phyloP scores from a whole-genome alignment of 1,284 basidiomycete species.

The Schizophyllum commune region DNA sequence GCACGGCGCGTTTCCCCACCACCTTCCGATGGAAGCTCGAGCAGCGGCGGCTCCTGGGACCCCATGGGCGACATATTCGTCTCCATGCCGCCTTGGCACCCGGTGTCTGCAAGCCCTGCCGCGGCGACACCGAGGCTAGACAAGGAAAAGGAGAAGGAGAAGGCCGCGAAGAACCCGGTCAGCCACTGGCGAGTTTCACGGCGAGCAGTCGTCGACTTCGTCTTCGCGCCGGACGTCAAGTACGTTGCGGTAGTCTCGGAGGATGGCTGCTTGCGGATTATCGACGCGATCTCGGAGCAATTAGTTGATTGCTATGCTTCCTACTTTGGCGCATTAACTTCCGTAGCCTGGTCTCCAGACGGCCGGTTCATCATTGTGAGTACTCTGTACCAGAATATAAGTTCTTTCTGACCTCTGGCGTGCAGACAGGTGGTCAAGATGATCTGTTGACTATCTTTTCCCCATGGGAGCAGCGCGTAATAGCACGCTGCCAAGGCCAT shows the following conservation, averaged over 20 bases:
- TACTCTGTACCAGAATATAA: conserved; percentile 3
- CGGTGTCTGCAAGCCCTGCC: conserved; percentile 34
- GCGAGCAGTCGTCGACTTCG: conserved; percentile 73
- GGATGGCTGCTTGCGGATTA: conserved; percentile 82
- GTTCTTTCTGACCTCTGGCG: conserved; percentile 1
- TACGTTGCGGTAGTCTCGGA: conserved; percentile 82
- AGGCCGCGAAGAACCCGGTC: conserved; percentile 73
- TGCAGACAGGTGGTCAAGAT: conserved; percentile 63
- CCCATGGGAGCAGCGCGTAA: conserved; percentile 83
- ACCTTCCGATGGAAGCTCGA: conserved; percentile 11
- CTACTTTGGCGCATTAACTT: conserved; percentile 87
- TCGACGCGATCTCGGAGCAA: conserved; percentile 82
- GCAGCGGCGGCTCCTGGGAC: conserved; percentile 51
- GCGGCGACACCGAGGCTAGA: conserved; percentile 12
- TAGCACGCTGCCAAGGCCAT: conserved; percentile 97
- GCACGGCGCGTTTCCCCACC: conserved; percentile 6
- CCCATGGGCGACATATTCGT: conserved; percentile 69
- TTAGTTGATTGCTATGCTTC: conserved; percentile 86
- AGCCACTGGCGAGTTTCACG: conserved; percentile 76
- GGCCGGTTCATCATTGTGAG: conserved; percentile 83
- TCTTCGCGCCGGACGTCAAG: conserved; percentile 85
- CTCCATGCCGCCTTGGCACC: conserved; percentile 79
- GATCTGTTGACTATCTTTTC: conserved; percentile 92
- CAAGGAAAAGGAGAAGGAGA: conserved; percentile 53
- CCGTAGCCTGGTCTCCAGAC: conserved; percentile 92